phyloP scores from a whole-genome alignment of 208 protist species.

The Trichomonas vaginalis region DNA sequence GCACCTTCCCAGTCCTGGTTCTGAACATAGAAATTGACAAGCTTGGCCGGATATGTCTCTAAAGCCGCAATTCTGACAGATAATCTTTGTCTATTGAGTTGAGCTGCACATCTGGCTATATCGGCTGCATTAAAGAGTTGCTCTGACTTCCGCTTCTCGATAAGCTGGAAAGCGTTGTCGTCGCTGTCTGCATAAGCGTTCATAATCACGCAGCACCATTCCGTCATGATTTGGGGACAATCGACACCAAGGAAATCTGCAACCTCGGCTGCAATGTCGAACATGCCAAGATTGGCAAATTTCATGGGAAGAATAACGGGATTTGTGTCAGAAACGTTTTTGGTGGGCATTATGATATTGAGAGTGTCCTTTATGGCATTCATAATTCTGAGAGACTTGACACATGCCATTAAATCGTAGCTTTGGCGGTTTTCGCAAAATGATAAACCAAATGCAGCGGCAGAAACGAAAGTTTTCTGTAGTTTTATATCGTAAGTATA shows the following conservation, averaged over 20 bases:
- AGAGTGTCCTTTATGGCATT: background rate
- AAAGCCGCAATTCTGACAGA: background rate
- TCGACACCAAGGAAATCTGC: background rate
- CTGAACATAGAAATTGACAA: background rate
- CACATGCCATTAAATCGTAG: background rate
- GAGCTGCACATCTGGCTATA: background rate
- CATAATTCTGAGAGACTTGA: background rate
- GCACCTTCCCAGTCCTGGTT: background rate
- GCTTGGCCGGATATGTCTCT: background rate
- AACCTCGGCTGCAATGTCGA: background rate
- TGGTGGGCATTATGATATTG: background rate
- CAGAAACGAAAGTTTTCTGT: background rate
- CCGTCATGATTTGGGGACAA: background rate
- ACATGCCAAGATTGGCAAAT: background rate
- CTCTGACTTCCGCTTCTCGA: background rate
- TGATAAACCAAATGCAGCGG: background rate
- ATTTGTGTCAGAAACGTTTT: background rate
- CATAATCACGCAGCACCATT: background rate
- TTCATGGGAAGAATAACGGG: background rate
- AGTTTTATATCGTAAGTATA: background rate
- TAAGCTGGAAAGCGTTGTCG: background rate
- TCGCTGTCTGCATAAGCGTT: background rate
- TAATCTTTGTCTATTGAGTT: background rate
- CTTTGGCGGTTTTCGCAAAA: background rate
- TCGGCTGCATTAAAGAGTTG: background rate